Evolutionary conservation across 306 rosid genomes (phyloP).

Genomic region (Mucuna pruriens): DNA sequence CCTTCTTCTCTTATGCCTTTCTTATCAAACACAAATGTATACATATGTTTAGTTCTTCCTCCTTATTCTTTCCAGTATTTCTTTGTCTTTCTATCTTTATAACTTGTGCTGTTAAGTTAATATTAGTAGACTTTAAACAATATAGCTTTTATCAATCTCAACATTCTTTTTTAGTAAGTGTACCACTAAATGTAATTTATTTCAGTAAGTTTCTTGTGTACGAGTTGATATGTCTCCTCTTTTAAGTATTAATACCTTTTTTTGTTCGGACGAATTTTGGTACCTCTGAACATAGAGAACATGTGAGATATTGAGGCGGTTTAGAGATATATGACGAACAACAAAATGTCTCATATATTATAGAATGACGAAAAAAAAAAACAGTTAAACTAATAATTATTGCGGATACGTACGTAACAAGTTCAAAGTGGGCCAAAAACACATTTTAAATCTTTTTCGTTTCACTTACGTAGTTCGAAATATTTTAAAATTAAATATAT

Average conservation of each 20-base stretch:
- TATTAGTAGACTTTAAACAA: slow-evolving; percentile 21
- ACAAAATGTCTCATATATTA: no score
- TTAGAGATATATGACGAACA: no score
- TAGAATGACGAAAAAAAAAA: no score
- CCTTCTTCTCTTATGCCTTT: neutral
- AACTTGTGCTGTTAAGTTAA: neutral
- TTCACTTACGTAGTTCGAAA: neutral
- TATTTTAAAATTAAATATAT: neutral
- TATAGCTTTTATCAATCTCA: slow-evolving; percentile 18
- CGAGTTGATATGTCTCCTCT: neutral
- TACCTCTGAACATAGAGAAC: no score
- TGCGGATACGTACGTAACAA: no score
- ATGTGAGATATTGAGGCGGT: no score
- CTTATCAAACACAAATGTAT: slow-evolving; percentile 10
- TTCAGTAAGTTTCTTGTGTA: slow-evolving; percentile 17
- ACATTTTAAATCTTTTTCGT: no score
- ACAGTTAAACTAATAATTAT: no score
- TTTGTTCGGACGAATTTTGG: no score
- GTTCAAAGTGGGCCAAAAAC: no score
- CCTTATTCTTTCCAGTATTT: neutral
- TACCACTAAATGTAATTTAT: slow-evolving; percentile 28
- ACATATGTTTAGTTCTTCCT: neutral
- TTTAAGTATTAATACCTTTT: neutral
- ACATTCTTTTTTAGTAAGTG: slow-evolving; percentile 23
- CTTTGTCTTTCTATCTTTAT: slow-evolving; percentile 18